Percentiles rank a stretch among this genome's conserved stretches.
These are phyloP conservation scores for Cordyceps cicadae DNA, from an alignment of 2,329 filamentous ascomycete genomes.

Conservation along the genomic window DNA sequence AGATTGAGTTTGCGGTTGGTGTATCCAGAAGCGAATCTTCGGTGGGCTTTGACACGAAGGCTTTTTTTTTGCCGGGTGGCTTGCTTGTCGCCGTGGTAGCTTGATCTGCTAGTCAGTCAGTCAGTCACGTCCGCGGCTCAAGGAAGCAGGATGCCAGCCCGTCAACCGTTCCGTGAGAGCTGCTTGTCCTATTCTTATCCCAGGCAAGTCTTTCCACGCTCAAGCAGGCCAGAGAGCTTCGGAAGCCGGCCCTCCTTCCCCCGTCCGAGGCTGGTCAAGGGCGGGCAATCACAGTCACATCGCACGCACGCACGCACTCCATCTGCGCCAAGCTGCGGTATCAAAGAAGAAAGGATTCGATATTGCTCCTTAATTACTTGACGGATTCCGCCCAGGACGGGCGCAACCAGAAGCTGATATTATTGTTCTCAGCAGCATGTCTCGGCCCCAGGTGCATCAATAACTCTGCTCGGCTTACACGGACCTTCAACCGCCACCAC, in stretches of 20 bases:
- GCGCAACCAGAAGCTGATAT: background rate
- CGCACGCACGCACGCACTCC: background rate
- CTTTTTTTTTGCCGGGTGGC: too few relatives aligned
- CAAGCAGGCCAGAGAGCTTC: background rate
- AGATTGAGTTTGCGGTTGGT: slow-evolving; percentile 5
- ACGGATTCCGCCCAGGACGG: background rate
- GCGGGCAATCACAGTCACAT: background rate
- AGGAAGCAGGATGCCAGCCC: background rate
- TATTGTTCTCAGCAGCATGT: background rate
- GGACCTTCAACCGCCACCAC: slow-evolving; percentile 2
- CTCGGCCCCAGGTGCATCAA: background rate
- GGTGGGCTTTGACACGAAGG: background rate
- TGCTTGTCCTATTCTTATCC: background rate
- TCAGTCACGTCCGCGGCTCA: background rate
- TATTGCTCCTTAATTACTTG: too few relatives aligned
- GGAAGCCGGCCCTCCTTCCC: background rate
- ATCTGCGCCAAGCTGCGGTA: background rate
- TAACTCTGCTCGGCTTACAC: slow-evolving; percentile 2
- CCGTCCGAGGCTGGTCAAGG: background rate
- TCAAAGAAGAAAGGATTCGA: background rate
- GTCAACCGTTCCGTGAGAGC: too few relatives aligned
- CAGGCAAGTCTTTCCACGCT: background rate
- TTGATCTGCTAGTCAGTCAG: background rate
- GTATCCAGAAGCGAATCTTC: background rate
- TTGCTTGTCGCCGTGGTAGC: background rate